These are phyloP conservation scores for Pelargonium nanum DNA, from an alignment of 345 rosid species.

Conservation along the genomic window DNA sequence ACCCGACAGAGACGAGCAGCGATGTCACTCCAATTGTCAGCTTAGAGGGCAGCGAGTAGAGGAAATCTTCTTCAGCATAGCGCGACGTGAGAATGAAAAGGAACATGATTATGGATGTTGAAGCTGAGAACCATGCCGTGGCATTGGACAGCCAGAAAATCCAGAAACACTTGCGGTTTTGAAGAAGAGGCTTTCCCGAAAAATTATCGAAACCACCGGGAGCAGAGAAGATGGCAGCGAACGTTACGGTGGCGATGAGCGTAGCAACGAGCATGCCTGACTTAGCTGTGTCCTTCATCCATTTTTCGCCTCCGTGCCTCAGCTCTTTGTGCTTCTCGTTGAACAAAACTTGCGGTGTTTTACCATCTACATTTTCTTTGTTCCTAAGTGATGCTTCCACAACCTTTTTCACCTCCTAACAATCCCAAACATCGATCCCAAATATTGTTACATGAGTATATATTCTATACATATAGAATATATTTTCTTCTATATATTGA, in stretches of 20 bases:
- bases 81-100: constrained; percentile 31
- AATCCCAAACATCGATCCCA: too few species aligned
- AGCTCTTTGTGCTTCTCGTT: constrained; percentile 11
- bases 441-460: too few species aligned
- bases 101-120: constrained; percentile 32
- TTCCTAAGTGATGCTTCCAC: constrained; percentile 4
- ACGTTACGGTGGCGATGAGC: constrained; percentile 35
- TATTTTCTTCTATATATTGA: too few species aligned
- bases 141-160: constrained; percentile 18
- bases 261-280: constrained; percentile 34
- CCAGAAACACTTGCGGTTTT: constrained; percentile 4
- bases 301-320: constrained; percentile 22
- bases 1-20: constrained; percentile 23
- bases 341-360: constrained; percentile 17
- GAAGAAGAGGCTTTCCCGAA: constrained; percentile 18
- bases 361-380: neutral
- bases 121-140: constrained; percentile 25
- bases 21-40: constrained; percentile 24
- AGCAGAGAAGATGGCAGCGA: constrained; percentile 28
- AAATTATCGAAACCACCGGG: constrained; percentile 26
- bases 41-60: constrained; percentile 22
- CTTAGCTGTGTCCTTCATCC: constrained; percentile 38
- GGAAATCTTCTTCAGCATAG: constrained; percentile 31
- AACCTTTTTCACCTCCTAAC: constrained; percentile 11
- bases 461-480: too few species aligned